These are phyloP conservation scores for Rhytidhysteron rufulum DNA, from an alignment of 2,329 filamentous ascomycete genomes.

Conservation along the genomic window DNA sequence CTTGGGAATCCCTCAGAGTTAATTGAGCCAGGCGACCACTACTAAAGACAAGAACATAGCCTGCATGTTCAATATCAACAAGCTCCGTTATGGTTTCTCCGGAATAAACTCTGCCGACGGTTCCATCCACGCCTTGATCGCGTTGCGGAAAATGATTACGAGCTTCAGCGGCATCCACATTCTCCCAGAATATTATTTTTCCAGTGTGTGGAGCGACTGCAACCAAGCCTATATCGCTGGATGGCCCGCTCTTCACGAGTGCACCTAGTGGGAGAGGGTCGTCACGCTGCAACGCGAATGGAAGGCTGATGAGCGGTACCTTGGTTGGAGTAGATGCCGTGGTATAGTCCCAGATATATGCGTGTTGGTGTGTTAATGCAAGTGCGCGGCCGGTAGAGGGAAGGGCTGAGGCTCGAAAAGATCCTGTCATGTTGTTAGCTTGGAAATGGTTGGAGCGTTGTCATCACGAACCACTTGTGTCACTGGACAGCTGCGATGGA, in stretches of 20 bases:
- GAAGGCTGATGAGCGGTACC: conserved; percentile 75
- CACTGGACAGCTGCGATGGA: conserved; percentile 69
- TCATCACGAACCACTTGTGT: conserved; percentile 57
- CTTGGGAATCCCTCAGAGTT: conserved; percentile 79
- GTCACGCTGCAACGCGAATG: conserved; percentile 63
- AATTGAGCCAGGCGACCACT: conserved; percentile 84
- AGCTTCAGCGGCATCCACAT: conserved; percentile 81
- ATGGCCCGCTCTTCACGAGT: conserved; percentile 74
- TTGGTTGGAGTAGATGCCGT: conserved; percentile 59
- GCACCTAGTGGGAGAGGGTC: conserved; percentile 79
- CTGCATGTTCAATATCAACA: conserved; percentile 78
- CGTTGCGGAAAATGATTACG: conserved; percentile 80
- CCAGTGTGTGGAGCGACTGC: conserved; percentile 80
- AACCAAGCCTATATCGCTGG: conserved; percentile 78
- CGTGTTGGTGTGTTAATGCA: conserved; percentile 74
- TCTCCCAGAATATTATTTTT: conserved; percentile 92
- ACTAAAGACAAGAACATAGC: conserved; percentile 81
- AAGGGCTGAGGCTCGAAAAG: conserved; percentile 46
- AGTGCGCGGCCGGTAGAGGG: conserved; percentile 67
- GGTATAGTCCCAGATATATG: conserved; percentile 87
- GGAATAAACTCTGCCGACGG: conserved; percentile 67
- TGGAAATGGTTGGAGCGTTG: not conserved
- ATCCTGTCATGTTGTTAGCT: conserved; percentile 24
- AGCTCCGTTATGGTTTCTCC: conserved; percentile 76
- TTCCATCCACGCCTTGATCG: conserved; percentile 72